Base-by-base conservation (phyloP, 2,329 filamentous ascomycete species). In the Fusarium globosum region DNA sequence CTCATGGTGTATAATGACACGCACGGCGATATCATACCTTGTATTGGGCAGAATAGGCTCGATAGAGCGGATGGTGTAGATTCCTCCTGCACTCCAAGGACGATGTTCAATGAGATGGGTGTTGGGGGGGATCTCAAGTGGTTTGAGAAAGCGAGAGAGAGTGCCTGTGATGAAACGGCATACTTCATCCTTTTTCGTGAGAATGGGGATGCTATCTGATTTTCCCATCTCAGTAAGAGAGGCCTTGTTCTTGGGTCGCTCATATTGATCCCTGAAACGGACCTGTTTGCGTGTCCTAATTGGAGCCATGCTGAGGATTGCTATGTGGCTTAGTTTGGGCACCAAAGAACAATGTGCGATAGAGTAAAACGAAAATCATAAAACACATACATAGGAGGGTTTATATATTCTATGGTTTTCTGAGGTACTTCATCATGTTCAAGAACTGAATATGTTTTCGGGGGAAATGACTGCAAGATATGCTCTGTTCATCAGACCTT, bases 11-110 rank as follows among this genome's bases (percentile, higher is more conserved):
- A 42, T 28, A 11, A 38, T 20, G 30, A 61, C 42, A n/a, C 61
- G 30, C 21, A 20, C 55, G 8, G 36, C 21, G 14, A 64, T 21
- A 18, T 28, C 20, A n/a, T 15, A 18, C 20, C 20, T 33, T 7
- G 43, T 36, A 4, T 61, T 51, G 12, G 65, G 62, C 9, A 68
- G 36, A 35, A 68, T 55, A 15, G 62, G 41, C n/a, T 51, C 46
- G 14, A 23, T 23, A 2, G 62, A 67, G 23, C 35, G 35, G 9
- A 61, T 28, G 18, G 41, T 61, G 36, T 67, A 68, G 26, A 61
- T 28, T 4, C 53, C 46, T 14, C 30, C 48, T 15, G 38, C 14
- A 2, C 35, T 20, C 35, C 51, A 43, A 10, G 15, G 23, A 7
- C 53, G 42, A 15, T 61, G 48, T 4, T 33, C 10, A 21, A 68